Evolutionary conservation across 2,329 filamentous ascomycete species (phyloP), one percentile per base, ranked within the genome.

Genomic region (Gaeumannomyces sp.): DNA sequence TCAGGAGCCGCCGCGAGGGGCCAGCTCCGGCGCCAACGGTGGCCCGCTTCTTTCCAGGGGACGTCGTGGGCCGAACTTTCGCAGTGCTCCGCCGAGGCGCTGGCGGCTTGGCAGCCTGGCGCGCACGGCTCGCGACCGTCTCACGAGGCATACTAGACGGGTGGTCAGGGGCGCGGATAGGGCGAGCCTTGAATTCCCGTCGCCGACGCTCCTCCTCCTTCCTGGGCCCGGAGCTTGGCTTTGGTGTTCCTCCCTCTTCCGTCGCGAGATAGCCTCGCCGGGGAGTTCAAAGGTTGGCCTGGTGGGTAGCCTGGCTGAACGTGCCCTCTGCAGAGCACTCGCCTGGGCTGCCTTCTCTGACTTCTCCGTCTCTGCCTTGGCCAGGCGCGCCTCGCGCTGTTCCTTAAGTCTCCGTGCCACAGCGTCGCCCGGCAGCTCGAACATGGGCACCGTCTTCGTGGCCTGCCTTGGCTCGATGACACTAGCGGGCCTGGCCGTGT

Each of bases 101-200:
- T 53, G n/a, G 67, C 29, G 1, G 66, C 60, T 69, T 69, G 68
- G 79, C 81, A 67, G 74, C 79, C 69, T 82, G 82, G 38, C 85
- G 80, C 58, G 81, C 83, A 50, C 82, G 82, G 72, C 86, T 89
- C 56, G 85, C 76, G 68, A 81, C 73, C 14, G 84, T 88, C 60
- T 85, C 84, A 31, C 85, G 83, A 56, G 85, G 84, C 5, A 78
- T 68, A n/a, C 28, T 63, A 7, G 78, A 73, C 60, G 74, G 73
- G 78, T 74, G 11, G 73, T 74, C 25, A 78, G 71, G 64, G 77
- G 77, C 75, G 58, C 81, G 81, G 53, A 85, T 72, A 25, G 86
- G 86, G 50, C 80, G 80, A 7, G 86, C 86, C 72, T 87, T 89
- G 77, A 89, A 89, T 70, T 88, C 84, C 64, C 86, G 83, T 64